Conservation (phyloP, 208 protist genomes). For the Porcisia deanei region DNA sequence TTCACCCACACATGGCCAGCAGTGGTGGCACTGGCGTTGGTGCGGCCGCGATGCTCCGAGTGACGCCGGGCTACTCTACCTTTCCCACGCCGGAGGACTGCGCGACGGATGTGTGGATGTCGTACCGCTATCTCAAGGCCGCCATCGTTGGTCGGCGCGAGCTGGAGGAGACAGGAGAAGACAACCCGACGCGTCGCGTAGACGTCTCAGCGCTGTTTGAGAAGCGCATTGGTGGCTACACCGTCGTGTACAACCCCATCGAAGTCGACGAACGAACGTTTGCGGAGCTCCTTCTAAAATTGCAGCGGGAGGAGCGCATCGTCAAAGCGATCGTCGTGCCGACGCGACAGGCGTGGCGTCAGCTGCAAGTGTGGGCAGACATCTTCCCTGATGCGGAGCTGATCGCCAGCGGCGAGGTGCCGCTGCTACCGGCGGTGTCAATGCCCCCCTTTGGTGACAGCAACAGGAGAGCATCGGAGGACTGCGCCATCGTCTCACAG, state of each 20-base stretch:
- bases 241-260: constrained; percentile 85
- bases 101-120: constrained; percentile 20
- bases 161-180: constrained; percentile 14
- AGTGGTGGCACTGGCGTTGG: not conserved
- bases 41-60: not conserved
- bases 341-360: constrained; percentile 63
- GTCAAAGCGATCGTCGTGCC: constrained; percentile 82
- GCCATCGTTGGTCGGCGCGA: constrained; percentile 25
- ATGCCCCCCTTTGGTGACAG: not conserved
- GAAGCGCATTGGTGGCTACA: constrained; percentile 54
- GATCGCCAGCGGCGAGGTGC: constrained; percentile 34
- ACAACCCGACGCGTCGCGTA: constrained; percentile 3
- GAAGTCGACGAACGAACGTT: constrained; percentile 70
- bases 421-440: constrained; percentile 5
- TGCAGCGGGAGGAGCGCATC: constrained; percentile 64
- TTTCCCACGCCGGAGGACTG: constrained; percentile 47
- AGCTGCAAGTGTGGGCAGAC: constrained; percentile 73
- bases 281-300: constrained; percentile 43
- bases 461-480: not conserved
- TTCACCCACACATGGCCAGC: not conserved
- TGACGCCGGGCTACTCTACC: constrained; percentile 25
- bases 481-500: not conserved
- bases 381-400: constrained; percentile 79
- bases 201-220: constrained; percentile 32
- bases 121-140: constrained; percentile 36